A percentile compares a stretch with the other conserved stretches of the same genome.
Evolutionary conservation across 129 eudicot genomes (phyloP).

Genomic region (Centaurea solstitialis): DNA sequence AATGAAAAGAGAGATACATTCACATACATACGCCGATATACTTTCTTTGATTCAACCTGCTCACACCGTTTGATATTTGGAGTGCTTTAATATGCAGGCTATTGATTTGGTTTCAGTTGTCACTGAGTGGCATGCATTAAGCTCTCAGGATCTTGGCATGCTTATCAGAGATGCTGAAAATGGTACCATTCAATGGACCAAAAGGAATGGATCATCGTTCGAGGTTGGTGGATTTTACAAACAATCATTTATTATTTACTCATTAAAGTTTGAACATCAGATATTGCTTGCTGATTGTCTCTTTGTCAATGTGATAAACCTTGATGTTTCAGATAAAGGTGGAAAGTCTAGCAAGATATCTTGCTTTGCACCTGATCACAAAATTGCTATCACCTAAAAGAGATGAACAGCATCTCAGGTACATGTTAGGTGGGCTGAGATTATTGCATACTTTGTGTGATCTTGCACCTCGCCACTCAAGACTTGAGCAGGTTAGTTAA

Average conservation of each 20-base stretch:
- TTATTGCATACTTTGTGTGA: conserved; percentile 64
- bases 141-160: conserved; percentile 51
- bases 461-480: conserved; percentile 48
- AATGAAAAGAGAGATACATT: too few species aligned
- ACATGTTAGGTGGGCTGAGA: conserved; percentile 53
- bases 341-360: conserved; percentile 52
- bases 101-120: conserved; percentile 62
- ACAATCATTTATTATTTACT: background rate
- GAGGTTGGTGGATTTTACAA: conserved; percentile 42
- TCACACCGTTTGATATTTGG: conserved; percentile 4
- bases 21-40: too few species aligned
- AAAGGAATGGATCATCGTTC: conserved; percentile 46
- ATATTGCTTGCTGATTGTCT: conserved; percentile 6
- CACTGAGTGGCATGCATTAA: conserved; percentile 51
- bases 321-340: conserved; percentile 55
- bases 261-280: background rate
- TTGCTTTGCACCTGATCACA: conserved; percentile 59
- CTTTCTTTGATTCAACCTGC: background rate
- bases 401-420: conserved; percentile 47
- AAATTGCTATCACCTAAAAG: conserved; percentile 34
- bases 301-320: background rate
- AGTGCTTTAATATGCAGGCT: conserved; percentile 39
- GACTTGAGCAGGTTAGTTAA: conserved; percentile 56
- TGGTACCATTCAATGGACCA: conserved; percentile 19
- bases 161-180: conserved; percentile 53